phyloP scores from a whole-genome alignment of 352 stramenopile genomes.

The Phytophthora quininea region DNA sequence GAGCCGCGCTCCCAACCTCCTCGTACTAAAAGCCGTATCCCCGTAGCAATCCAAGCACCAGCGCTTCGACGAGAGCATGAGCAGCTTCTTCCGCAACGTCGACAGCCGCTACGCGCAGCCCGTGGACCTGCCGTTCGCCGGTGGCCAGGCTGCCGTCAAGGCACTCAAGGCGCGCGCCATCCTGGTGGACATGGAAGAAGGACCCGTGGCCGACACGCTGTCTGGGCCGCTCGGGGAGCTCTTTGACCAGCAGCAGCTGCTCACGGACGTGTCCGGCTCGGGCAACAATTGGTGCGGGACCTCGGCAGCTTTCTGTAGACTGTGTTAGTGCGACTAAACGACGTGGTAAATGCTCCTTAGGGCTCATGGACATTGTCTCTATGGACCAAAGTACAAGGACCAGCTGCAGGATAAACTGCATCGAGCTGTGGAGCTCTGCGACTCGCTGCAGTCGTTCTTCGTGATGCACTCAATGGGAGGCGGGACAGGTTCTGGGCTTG shows the following conservation, averaged over 20 bases:
- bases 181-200: constrained; percentile 94
- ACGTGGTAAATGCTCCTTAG: constrained; percentile 8
- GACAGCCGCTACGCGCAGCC: constrained; percentile 66
- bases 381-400: constrained; percentile 90
- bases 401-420: constrained; percentile 77
- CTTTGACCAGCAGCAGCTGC: constrained; percentile 88
- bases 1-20: not conserved
- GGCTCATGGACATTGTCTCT: constrained; percentile 89
- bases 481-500: constrained; percentile 91
- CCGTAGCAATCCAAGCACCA: constrained; percentile 49
- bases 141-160: constrained; percentile 46
- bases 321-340: too few species aligned
- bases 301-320: too few species aligned
- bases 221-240: constrained; percentile 82
- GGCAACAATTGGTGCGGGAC: constrained; percentile 90
- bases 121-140: constrained; percentile 54
- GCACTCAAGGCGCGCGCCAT: constrained; percentile 85
- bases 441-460: constrained; percentile 94
- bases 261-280: constrained; percentile 89
- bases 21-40: not conserved
- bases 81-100: constrained; percentile 92
- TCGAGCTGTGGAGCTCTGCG: constrained; percentile 81
- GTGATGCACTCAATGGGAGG: constrained; percentile 93
- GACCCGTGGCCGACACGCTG: constrained; percentile 86
- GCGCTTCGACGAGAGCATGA: constrained; percentile 92